phyloP scores from a whole-genome alignment of 352 stramenopile genomes.

The Elongisporangium prolatum region DNA sequence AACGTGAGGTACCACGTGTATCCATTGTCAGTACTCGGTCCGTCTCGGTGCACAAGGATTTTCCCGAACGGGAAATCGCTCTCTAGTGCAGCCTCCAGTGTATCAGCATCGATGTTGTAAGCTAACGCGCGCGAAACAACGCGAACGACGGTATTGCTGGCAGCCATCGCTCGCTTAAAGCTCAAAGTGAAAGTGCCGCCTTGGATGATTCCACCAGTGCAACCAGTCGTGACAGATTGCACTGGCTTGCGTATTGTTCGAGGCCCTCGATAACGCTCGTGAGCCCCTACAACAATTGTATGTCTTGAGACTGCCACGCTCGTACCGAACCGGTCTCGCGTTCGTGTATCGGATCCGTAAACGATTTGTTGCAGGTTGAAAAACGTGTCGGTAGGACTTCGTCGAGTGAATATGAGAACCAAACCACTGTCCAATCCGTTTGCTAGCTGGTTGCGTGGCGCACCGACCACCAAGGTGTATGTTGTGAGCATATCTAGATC shows the following conservation, averaged over 20 bases:
- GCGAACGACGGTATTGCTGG: constrained; percentile 12
- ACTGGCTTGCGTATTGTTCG: constrained; percentile 73
- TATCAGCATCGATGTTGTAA: constrained; percentile 36
- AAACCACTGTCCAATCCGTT: constrained; percentile 38
- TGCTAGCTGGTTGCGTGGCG: constrained; percentile 33
- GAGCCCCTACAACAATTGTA: constrained; percentile 63
- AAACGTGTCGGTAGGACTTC: constrained; percentile 47
- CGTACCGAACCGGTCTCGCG: constrained; percentile 66
- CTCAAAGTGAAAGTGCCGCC: constrained; percentile 53
- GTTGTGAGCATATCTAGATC: constrained; percentile 69
- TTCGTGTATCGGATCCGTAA: constrained; percentile 54
- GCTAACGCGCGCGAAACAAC: constrained; percentile 45
- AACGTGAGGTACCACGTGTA: constrained; percentile 88
- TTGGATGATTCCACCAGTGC: constrained; percentile 12
- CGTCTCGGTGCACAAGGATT: constrained; percentile 63
- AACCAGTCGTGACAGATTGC: constrained; percentile 43
- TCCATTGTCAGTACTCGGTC: constrained; percentile 33
- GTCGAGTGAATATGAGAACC: constrained; percentile 48
- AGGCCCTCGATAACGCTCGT: constrained; percentile 44
- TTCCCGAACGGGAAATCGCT: constrained; percentile 65
- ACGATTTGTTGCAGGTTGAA: constrained; percentile 72
- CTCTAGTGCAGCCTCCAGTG: constrained; percentile 53
- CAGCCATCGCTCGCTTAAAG: constrained; percentile 19
- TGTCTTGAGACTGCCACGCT: constrained; percentile 67
- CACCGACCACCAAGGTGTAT: constrained; percentile 66